Evolutionary conservation across 352 stramenopile species (phyloP), one percentile per base, ranked within the genome.

Genomic region (Halophytophthora batemanensis): DNA sequence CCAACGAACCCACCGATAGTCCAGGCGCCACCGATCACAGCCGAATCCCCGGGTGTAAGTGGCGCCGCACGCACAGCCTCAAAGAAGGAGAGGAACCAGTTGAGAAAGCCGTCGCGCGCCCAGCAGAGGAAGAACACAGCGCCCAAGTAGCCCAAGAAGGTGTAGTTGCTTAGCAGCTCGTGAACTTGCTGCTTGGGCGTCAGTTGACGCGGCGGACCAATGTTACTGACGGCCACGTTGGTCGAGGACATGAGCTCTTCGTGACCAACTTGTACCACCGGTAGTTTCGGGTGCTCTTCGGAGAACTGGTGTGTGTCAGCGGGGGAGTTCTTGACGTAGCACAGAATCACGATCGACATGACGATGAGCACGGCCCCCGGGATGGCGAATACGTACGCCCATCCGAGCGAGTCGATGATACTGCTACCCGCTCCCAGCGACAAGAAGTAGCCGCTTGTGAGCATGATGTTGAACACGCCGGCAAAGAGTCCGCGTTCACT

Each of bases 21-120:
- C 80, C 80, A 90, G 0, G 80, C 80, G 25, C 80, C 80, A 12
- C 77, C 80, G 31, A 90, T 81, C 52, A 90, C 56, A 17, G 73
- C 71, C 1, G 74, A 86, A 40, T 87, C 72, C 15, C 64, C 69
- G 0, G 65, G 66, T 1, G 72, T 74, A 17, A 90, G 58, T 8
- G 73, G 56, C 5, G 63, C 39, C 1, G 40, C 50, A 6, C 80
- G 77, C 29, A 87, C 80, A 28, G 77, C 66, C 43, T 90, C 77
- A 38, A 90, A 88, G 57, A 86, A 88, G 1, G 80, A 84, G 28
- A 87, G 62, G 53, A 88, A 88, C 80, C 74, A 88, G 34, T 90
- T 90, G 37, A 88, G 71, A 36, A 86, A 85, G 21, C 77, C 80
- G 37, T 87, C 77, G 28, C 74, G 75, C 19, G 66, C 53, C 80